Evolutionary conservation across 257 asterid genomes (phyloP).

Genomic region (Jacaranda mimosifolia): DNA sequence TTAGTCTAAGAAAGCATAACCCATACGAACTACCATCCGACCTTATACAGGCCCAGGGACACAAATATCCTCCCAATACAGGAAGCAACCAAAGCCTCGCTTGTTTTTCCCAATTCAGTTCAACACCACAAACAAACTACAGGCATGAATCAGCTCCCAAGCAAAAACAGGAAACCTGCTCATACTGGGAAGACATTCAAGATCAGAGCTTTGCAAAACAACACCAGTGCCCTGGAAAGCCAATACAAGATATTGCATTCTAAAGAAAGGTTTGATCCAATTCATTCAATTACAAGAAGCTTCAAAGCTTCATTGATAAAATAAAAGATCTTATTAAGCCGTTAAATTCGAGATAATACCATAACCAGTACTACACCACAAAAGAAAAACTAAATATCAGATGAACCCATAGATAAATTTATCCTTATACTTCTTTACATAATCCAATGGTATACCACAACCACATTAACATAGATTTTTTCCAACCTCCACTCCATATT

Average conservation of each 20-base stretch:
- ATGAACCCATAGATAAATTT: conserved; percentile 29
- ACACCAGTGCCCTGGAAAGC: neutral
- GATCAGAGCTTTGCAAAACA: conserved; percentile 13
- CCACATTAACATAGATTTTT: conserved; percentile 18
- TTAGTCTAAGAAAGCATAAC: neutral
- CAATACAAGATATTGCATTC: conserved; percentile 27
- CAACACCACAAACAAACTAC: conserved; percentile 15
- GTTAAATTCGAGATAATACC: conserved; percentile 34
- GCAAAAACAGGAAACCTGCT: conserved; percentile 38
- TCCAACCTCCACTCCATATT: conserved; percentile 27
- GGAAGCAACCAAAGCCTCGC: conserved; percentile 27
- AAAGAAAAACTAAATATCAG: no score
- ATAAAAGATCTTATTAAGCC: conserved; percentile 30
- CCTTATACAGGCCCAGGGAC: neutral
- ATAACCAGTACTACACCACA: no score
- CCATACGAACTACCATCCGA: neutral
- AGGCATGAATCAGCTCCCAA: conserved; percentile 28
- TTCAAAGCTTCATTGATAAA: conserved; percentile 30
- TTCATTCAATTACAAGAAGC: conserved; percentile 41
- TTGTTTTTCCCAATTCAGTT: neutral
- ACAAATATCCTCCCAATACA: conserved; percentile 12
- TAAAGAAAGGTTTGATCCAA: conserved; percentile 31
- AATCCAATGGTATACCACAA: conserved; percentile 38
- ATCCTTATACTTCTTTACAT: conserved; percentile 38
- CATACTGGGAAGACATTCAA: conserved; percentile 30